Base-by-base conservation (phyloP, 345 rosid species). In the Pistacia atlantica region DNA sequence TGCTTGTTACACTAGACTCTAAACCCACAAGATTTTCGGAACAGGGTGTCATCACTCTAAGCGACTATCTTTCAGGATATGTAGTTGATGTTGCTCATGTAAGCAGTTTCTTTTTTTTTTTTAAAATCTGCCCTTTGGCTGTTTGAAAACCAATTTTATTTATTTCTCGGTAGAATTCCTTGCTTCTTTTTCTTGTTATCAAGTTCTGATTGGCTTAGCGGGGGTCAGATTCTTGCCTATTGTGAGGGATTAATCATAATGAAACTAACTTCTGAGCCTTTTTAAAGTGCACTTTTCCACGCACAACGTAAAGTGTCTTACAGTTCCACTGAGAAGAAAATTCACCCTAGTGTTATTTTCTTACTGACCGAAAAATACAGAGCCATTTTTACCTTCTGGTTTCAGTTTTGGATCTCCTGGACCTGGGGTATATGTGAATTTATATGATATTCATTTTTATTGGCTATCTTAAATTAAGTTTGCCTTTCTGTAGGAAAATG, bases 21-120 rank as follows among this genome's bases (percentile, higher is more conserved):
- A 81, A 80, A 74, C 99, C 98, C 70, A 85, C 97, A 4, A 89
- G 71, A 61, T 90, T 95, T 74, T 88, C 93, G 66, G 90, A 92
- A 75, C 80, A 83, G 72, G 83, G 91, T 76, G 56, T 93, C 74
- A 51, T 67, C 76, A 67, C 78, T 74, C 81, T 95, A 31, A 82
- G 83, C 79, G 84, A 82, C 74, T 86, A 80, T 80, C 82, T 95
- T 73, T 81, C 90, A 8, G 80, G 75, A 70, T 91, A 91, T 84
- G 81, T 93, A 20, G 78, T 93, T 46, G 86, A 89, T 78, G 82
- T 87, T 73, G 83, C 80, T 65, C 86, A 64, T 57, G 98, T 91
- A 77, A 90, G 94, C 76, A 61, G 6, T 57, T 71, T 77, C 28
- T 49, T 51, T 46, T 51, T 46, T 65, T 33, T 67, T 65, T 14